Base-by-base conservation (phyloP, 345 rosid genomes). In the Boechera retrofracta region DNA sequence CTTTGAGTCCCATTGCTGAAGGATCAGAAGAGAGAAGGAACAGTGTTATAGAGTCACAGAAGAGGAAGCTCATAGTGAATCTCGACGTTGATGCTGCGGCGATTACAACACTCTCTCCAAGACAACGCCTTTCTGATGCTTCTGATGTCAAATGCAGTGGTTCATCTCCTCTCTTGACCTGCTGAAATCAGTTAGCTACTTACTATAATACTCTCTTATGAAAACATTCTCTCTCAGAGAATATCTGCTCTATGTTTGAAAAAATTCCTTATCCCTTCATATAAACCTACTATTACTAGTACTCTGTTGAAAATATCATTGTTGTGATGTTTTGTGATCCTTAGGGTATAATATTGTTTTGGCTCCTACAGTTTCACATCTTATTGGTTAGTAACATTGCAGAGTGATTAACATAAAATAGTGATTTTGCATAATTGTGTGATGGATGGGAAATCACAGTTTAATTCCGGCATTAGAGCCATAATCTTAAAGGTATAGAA, bases 91-190 rank as follows among this genome's bases (percentile, higher is more conserved):
- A 96, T 38, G 85, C 87, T 59, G 89, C 90, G 55, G 92, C 91
- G 60, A 82, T 86, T 51, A 69, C 86, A 31, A 80, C 86, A 48
- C 83, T 87, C 71, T 96, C 99, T 15, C 96, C 98, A 0, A 86
- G 93, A 81, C 96, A 87, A 82, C 89, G 96, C 75, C 86, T 91
- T 44, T 89, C 93, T 13, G 93, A 96, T 80, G 83, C 96, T 78
- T 81, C 97, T 31, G 97, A 96, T 87, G 99, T 96, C 73, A 93
- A 80, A 77, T 87, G 87, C 83, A 88, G 88, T 81, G 93, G 89
- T 77, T 78, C 77, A 35, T 92, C 98, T 76, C 91, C 97, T 76
- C 94, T 96, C 51, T 84, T 88, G 91, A 92, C 93, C 44, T 92
- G 68, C 83, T 92, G 86, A 92, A 21, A 12, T 62, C 31, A 64